Percentiles rank a stretch among this genome's conserved stretches.
Conservation (phyloP, 805 yeast species). For the Kazachstania psychrophila region DNA sequence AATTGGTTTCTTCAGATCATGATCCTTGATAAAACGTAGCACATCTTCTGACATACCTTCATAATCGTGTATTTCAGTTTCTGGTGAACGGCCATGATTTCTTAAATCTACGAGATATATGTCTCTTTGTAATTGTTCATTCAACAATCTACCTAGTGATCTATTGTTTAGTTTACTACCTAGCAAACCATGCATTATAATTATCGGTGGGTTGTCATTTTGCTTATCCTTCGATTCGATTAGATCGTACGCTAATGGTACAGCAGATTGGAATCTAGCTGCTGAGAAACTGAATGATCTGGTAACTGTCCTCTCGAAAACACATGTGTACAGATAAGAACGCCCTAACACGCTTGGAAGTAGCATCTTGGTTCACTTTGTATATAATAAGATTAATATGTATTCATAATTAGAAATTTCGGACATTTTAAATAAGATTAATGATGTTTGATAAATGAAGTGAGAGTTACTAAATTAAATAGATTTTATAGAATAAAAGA, state of each 20-base stretch:
- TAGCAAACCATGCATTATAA: constrained; percentile 82
- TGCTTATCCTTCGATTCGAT: background rate
- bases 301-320: too few relatives aligned
- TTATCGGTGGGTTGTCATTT: constrained; percentile 44
- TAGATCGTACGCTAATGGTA: constrained; percentile 1
- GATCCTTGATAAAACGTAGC: constrained; percentile 52
- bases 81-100: constrained; percentile 92
- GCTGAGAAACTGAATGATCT: too few relatives aligned
- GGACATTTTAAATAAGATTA: too few relatives aligned
- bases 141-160: constrained; percentile 57
- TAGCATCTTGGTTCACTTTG: too few relatives aligned
- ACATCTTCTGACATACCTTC: constrained; percentile 79
- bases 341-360: too few relatives aligned
- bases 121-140: constrained; percentile 41
- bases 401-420: too few relatives aligned
- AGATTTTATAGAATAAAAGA: background rate
- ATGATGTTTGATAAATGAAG: too few relatives aligned
- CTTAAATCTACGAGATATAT: constrained; percentile 70
- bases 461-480: too few relatives aligned
- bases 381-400: too few relatives aligned
- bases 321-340: too few relatives aligned
- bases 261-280: too few relatives aligned
- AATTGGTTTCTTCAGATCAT: constrained; percentile 40
- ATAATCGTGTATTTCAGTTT: constrained; percentile 59
- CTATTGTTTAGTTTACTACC: constrained; percentile 79